These are phyloP conservation scores for Pythium utonaiense DNA, from an alignment of 352 stramenopile species.

Conservation along the genomic window DNA sequence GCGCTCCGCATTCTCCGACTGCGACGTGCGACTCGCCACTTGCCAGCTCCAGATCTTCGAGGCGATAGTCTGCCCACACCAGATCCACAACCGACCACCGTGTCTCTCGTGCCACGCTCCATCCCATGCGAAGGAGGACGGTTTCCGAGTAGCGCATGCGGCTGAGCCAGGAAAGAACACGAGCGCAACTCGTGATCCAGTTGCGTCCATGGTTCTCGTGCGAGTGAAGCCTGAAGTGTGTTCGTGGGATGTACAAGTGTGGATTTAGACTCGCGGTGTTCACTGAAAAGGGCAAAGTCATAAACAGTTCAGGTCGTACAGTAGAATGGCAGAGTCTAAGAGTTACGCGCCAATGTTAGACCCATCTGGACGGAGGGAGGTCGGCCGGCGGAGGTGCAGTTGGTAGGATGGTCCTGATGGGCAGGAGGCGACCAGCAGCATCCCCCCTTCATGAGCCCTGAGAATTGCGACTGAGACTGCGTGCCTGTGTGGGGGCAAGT, in stretches of 20 bases:
- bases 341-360: not conserved
- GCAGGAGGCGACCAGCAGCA: no score
- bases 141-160: not conserved
- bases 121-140: not conserved
- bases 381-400: not conserved
- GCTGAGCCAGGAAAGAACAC: not conserved
- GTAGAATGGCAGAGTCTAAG: not conserved
- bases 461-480: no score
- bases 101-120: not conserved
- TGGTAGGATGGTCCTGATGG: not conserved
- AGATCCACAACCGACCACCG: no score
- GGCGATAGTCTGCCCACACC: not conserved
- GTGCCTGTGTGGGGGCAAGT: no score
- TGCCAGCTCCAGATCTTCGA: no score
- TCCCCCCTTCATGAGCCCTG: no score
- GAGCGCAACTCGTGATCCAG: not conserved
- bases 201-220: not conserved
- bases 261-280: not conserved
- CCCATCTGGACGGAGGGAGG: not conserved
- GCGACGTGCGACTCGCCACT: not conserved
- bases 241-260: not conserved
- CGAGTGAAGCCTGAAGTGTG: not conserved
- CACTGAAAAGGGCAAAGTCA: not conserved
- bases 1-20: not conserved
- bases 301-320: not conserved